Evolutionary conservation across 805 yeast species (phyloP), one percentile per base, ranked within the genome.

Genomic region (Zygosaccharomyces rouxii): DNA sequence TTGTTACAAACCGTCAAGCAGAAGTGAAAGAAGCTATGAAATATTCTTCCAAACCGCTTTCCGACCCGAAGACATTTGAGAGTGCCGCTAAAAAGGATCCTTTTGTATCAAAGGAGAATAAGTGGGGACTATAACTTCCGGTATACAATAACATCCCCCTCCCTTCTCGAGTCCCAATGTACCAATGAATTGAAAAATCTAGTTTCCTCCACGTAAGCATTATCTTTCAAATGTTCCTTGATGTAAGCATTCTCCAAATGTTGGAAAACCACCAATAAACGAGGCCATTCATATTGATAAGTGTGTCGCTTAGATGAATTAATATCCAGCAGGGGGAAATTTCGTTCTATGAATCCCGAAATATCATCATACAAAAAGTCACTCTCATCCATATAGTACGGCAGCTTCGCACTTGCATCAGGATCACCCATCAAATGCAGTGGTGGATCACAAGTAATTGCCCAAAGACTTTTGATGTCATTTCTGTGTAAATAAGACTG

Each of bases 391-490:
- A 77, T 71, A 60, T 94, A 94, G 0, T 53, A 37, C 0, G 54
- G 54, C 2, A 84, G 55, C 38, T 73, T 71, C 3, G 16, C 7
- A 6, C 29, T 22, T 1, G 72, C 61, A 29, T 64, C 55, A 3
- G 60, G 54, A 23, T 65, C 67, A 16, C 59, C 55, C 21, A 72
- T 38, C 7, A 73, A 49, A 56, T 69, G 68, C 22, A 71, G 63
- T 1, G 99, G 98, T 0, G 99, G 99, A 49, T 89, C 95, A 66
- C 99, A 94, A 0, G 96, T 80, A 35, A 94, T 70, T 47, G 84
- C 83, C 95, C 96, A 86, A 1, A 82, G 52, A 10, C 78, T 75
- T 0, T 63, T 56, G 3, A 77, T 60, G 23, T 72, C 75, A 7
- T 71, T 64, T 19, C 86, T 69, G 60, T 90, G 96, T 35, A 94